A percentile compares a stretch with the other conserved stretches of the same genome.
Evolutionary conservation across 2,329 filamentous ascomycete species (phyloP).

Genomic region (Stagonosporopsis tanaceti): DNA sequence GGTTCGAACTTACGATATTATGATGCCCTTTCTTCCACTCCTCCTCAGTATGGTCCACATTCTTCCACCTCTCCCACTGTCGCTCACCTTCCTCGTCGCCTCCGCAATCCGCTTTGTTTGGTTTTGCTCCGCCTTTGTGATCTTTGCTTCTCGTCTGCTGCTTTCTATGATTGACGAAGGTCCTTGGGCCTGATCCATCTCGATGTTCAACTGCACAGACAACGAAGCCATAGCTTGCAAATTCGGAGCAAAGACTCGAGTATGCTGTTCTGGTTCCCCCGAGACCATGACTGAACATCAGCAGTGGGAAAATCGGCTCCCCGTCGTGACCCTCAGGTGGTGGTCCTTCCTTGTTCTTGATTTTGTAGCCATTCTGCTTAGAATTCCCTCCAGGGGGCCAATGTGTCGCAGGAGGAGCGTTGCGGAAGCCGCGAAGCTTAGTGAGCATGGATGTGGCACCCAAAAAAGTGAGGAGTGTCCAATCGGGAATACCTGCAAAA

Average conservation of each 20-base stretch:
- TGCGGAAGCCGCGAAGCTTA: slow-evolving; percentile 70
- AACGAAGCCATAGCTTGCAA: slow-evolving; percentile 71
- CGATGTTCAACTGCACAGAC: slow-evolving; percentile 71
- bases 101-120: slow-evolving; percentile 12
- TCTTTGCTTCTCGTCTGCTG: slow-evolving; percentile 29
- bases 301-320: slow-evolving; percentile 64
- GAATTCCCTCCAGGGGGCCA: slow-evolving; percentile 58
- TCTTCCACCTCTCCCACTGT: slow-evolving; percentile 35
- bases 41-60: slow-evolving; percentile 50
- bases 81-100: slow-evolving; percentile 25
- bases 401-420: slow-evolving; percentile 64
- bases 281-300: slow-evolving; percentile 73
- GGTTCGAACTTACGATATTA: slow-evolving; percentile 50
- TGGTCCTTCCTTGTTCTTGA: slow-evolving; percentile 52
- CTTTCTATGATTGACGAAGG: slow-evolving; percentile 65
- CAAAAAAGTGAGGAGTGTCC: slow-evolving; percentile 61
- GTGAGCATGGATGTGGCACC: slow-evolving; percentile 68
- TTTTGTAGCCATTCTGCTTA: slow-evolving; percentile 49
- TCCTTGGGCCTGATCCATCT: slow-evolving; percentile 69
- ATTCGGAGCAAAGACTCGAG: slow-evolving; percentile 69
- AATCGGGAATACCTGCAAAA: slow-evolving; percentile 62
- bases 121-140: slow-evolving; percentile 26
- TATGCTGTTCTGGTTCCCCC: slow-evolving; percentile 70
- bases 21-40: slow-evolving; percentile 55
- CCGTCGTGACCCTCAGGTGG: slow-evolving; percentile 44